Conservation (phyloP, 2,329 filamentous ascomycete genomes). For the Epichloe uncinata region DNA sequence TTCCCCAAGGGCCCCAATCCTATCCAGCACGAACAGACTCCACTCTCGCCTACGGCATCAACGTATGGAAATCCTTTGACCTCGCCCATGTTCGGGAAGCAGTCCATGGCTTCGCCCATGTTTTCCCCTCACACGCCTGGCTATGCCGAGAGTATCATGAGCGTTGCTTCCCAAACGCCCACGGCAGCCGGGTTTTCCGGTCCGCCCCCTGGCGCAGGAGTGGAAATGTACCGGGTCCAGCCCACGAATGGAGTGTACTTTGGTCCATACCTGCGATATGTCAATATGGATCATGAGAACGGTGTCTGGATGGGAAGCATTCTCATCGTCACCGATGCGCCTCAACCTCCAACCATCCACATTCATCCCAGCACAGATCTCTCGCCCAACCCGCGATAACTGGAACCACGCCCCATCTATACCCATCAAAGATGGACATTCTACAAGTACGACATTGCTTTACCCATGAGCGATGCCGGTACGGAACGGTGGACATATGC, state of each 20-base stretch:
- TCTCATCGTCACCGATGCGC: slow-evolving; percentile 78
- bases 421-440: slow-evolving; percentile 92
- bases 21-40: slow-evolving; percentile 66
- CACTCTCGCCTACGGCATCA: slow-evolving; percentile 69
- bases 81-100: slow-evolving; percentile 51
- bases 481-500: slow-evolving; percentile 94
- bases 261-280: slow-evolving; percentile 87
- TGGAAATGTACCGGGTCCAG: slow-evolving; percentile 86
- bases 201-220: slow-evolving; percentile 80
- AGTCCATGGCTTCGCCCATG: slow-evolving; percentile 58
- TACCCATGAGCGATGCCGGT: slow-evolving; percentile 74
- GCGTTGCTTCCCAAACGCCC: slow-evolving; percentile 60
- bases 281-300: slow-evolving; percentile 91
- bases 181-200: slow-evolving; percentile 74
- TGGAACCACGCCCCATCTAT: slow-evolving; percentile 69
- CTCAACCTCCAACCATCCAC: slow-evolving; percentile 90
- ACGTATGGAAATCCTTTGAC: slow-evolving; percentile 62
- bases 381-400: slow-evolving; percentile 81
- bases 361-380: slow-evolving; percentile 82
- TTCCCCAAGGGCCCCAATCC: slow-evolving; percentile 94
- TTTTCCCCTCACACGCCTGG: slow-evolving; percentile 72
- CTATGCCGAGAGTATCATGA: slow-evolving; percentile 77
- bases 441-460: slow-evolving; percentile 83
- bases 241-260: slow-evolving; percentile 98
- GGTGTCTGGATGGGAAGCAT: slow-evolving; percentile 91